phyloP scores from a whole-genome alignment of 169 alveolate species.

The Eimeria sp. region DNA sequence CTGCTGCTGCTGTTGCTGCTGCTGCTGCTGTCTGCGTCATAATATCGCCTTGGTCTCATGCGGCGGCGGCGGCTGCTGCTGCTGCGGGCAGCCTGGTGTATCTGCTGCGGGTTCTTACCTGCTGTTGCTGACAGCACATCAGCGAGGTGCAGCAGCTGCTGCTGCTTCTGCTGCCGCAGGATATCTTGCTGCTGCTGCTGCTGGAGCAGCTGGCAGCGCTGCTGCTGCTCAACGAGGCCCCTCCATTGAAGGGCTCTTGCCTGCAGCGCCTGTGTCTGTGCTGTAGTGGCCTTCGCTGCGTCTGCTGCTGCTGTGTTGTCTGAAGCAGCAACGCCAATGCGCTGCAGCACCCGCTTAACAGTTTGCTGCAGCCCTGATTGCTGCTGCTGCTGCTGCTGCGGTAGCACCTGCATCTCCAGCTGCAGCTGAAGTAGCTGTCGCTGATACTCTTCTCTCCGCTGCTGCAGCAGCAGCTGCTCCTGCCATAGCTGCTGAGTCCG shows the following conservation, averaged over 20 bases:
- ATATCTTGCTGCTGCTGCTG: slow-evolving; percentile 51
- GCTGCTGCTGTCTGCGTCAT: not conserved
- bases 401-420: slow-evolving; percentile 8
- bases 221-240: slow-evolving; percentile 49
- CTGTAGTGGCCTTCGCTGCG: slow-evolving; percentile 32
- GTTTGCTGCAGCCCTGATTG: slow-evolving; percentile 28
- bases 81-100: slow-evolving; percentile 8
- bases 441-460: slow-evolving; percentile 19
- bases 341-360: slow-evolving; percentile 31
- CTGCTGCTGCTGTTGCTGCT: slow-evolving; percentile 17
- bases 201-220: not conserved
- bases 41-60: not conserved
- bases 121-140: slow-evolving; percentile 9
- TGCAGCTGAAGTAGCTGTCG: slow-evolving; percentile 56
- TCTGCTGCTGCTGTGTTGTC: slow-evolving; percentile 36
- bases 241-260: slow-evolving; percentile 38
- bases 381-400: slow-evolving; percentile 45
- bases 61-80: slow-evolving; percentile 32
- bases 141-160: slow-evolving; percentile 30
- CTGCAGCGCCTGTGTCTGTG: slow-evolving; percentile 51
- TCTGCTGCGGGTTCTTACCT: not conserved
- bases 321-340: slow-evolving; percentile 17
- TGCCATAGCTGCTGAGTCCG: slow-evolving; percentile 17
- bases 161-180: slow-evolving; percentile 36
- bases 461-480: slow-evolving; percentile 66